Evolutionary conservation across 371 early-diverging fungal genomes (phyloP).

Genomic region (Blakeslea trispora): DNA sequence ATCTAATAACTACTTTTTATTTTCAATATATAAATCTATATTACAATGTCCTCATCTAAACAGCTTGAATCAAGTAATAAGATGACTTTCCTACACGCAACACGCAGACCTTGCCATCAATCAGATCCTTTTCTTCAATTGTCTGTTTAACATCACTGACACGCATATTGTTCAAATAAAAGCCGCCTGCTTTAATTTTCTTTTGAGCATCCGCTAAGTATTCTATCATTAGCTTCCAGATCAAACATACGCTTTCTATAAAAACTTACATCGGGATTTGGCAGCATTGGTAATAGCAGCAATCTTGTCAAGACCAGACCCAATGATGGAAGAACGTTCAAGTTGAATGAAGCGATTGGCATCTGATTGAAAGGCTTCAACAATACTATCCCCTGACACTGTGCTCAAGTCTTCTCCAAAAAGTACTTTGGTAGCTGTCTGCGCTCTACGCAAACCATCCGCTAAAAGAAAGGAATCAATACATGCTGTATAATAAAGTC

Average conservation of each 20-base stretch:
- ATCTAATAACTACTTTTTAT: too few relatives aligned
- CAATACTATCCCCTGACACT: slow-evolving; percentile 59
- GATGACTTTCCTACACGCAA: slow-evolving; percentile 66
- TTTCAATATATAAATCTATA: too few relatives aligned
- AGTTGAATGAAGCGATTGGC: slow-evolving; percentile 53
- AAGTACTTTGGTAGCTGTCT: slow-evolving; percentile 70
- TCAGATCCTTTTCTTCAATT: slow-evolving; percentile 50
- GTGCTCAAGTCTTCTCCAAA: slow-evolving; percentile 59
- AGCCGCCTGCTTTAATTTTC: slow-evolving; percentile 71
- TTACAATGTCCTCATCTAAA: too few relatives aligned
- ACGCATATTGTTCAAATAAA: slow-evolving; percentile 73
- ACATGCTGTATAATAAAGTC: too few relatives aligned
- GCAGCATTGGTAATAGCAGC: slow-evolving; percentile 64
- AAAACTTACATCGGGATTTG: slow-evolving; percentile 71
- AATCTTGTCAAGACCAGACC: slow-evolving; percentile 56
- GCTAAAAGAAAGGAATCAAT: slow-evolving; percentile 28
- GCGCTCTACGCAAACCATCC: slow-evolving; percentile 61
- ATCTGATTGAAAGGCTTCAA: slow-evolving; percentile 74
- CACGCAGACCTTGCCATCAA: slow-evolving; percentile 57
- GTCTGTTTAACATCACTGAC: slow-evolving; percentile 47
- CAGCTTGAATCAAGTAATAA: slow-evolving; percentile 50
- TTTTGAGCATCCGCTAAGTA: slow-evolving; percentile 70
- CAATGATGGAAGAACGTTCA: slow-evolving; percentile 38
- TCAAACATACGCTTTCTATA: too few relatives aligned
- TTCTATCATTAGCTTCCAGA: too few relatives aligned